phyloP scores from a whole-genome alignment of 2,329 filamentous ascomycete genomes.

The Thielaviopsis musarum region DNA sequence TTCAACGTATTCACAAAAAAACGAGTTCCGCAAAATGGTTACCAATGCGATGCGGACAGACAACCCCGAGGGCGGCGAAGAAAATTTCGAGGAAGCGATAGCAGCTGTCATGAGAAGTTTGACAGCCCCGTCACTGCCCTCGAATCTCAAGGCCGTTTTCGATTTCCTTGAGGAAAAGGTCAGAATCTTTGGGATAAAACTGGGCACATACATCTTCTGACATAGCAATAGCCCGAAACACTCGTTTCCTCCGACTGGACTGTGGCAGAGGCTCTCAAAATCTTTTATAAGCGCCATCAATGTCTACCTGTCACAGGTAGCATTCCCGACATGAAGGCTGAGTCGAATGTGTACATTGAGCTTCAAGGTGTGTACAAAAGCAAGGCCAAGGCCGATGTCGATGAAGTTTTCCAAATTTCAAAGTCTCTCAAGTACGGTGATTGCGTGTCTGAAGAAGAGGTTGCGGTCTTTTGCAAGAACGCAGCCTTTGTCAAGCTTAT shows the following conservation, averaged over 20 bases:
- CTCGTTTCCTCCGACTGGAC: constrained; percentile 51
- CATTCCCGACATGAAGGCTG: constrained; percentile 94
- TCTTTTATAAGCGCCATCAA: constrained; percentile 57
- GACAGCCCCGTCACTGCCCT: constrained; percentile 47
- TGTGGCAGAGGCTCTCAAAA: constrained; percentile 61
- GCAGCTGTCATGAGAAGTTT: constrained; percentile 80
- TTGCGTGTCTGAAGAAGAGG: constrained; percentile 49
- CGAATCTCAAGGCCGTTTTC: constrained; percentile 63
- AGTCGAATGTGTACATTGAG: constrained; percentile 74
- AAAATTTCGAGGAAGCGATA: constrained; percentile 91
- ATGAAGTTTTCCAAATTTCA: constrained; percentile 54
- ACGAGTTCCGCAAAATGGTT: constrained; percentile 58
- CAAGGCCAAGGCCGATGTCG: constrained; percentile 64
- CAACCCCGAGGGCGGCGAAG: constrained; percentile 74
- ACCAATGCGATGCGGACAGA: constrained; percentile 48
- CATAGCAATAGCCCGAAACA: background rate
- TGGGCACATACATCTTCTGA: background rate
- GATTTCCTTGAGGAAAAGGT: constrained; percentile 8
- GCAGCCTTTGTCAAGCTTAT: constrained; percentile 85
- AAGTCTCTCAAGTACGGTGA: constrained; percentile 32
- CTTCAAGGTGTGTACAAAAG: constrained; percentile 86
- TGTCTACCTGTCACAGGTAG: constrained; percentile 71
- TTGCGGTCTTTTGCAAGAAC: constrained; percentile 90
- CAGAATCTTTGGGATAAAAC: background rate
- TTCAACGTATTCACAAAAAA: constrained; percentile 68